Evolutionary conservation across 768 basidiomycete genomes (phyloP), one percentile per base, ranked within the genome.

Genomic region (Termitomyces sp.): DNA sequence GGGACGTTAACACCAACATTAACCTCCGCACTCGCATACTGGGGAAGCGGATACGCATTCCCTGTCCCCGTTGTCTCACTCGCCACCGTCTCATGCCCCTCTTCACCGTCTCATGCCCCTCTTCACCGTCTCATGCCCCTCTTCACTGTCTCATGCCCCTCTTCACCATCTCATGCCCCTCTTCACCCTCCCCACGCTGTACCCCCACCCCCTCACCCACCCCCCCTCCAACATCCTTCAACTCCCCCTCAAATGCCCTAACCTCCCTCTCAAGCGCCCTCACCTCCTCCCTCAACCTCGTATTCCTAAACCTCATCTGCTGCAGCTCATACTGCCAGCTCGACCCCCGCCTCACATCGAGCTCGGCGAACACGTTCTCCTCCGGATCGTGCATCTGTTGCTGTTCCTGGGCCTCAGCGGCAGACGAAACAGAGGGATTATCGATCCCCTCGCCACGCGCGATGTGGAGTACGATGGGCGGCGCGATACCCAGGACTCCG

Each of bases 321-420:
- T 93, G 89, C 52, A 96, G 78, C 75, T 94, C 92, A 66, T 94
- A 96, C 76, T 96, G 94, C 94, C 95, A 97, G 65, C 91, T 93
- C 36, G 89, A 88, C 12, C 84, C 87, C 5, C 88, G 77, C 15
- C 75, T 72, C 0, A 82, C 80, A 46, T 90, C 86, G 15, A 95
- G 80, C 70, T 92, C 91, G 44, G 84, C 85, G 63, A 93, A 94
- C 18, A 94, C 71, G 64, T 91, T 73, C 6, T 63, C 52, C 1
- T 50, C 54, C 3, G 35, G 45, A 48, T 55, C 22, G 13, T 38
- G 24, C 3, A 32, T n/a, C n/a, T n/a, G 53, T 9, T 16, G 49
- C n/a, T 15, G 38, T 0, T 35, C n/a, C 2, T 51, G 32, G 0
- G 11, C 4, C 4, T 11, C 39, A 3, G 7, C n/a, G 3, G 15